These are phyloP conservation scores for Colletotrichum aenigma DNA, from an alignment of 2,329 filamentous ascomycete genomes.

Conservation along the genomic window DNA sequence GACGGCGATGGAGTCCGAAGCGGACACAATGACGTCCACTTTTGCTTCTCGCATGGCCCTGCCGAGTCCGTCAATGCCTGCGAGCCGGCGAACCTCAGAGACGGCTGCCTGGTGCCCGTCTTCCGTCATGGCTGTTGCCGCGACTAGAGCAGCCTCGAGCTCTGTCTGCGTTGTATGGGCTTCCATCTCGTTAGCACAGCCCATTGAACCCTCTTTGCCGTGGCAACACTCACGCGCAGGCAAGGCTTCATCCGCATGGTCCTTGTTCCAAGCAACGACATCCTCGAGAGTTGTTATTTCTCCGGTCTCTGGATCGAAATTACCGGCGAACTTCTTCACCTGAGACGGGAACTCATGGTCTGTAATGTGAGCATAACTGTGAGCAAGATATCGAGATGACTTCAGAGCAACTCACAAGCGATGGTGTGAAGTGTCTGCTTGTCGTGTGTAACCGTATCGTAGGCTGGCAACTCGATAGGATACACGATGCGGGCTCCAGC, in stretches of 20 bases:
- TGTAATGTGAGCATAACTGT: not conserved
- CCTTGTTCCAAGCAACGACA: constrained; percentile 26
- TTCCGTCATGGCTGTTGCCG: not conserved
- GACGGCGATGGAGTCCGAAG: constrained; percentile 23
- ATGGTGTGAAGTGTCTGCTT: constrained; percentile 19
- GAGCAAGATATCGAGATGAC: not conserved
- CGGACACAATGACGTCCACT: constrained; percentile 23
- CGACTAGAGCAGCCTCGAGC: not conserved
- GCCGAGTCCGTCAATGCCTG: not conserved
- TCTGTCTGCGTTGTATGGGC: not conserved
- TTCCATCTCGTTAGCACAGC: not conserved
- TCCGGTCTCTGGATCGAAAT: not conserved
- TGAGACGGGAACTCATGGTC: not conserved
- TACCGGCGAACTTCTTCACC: not conserved
- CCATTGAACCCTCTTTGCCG: not conserved
- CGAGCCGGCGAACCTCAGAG: not conserved
- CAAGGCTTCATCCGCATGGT: constrained; percentile 20
- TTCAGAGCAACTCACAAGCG: constrained; percentile 13
- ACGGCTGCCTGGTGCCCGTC: not conserved
- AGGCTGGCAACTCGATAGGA: constrained; percentile 7
- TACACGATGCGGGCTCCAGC: constrained; percentile 20
- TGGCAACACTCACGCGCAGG: constrained; percentile 21
- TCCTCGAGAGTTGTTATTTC: constrained; percentile 19
- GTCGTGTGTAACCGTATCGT: constrained; percentile 1
- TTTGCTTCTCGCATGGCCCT: not conserved